Base-by-base conservation (phyloP, 2,329 filamentous ascomycete species). In the Aspergillus sp. region DNA sequence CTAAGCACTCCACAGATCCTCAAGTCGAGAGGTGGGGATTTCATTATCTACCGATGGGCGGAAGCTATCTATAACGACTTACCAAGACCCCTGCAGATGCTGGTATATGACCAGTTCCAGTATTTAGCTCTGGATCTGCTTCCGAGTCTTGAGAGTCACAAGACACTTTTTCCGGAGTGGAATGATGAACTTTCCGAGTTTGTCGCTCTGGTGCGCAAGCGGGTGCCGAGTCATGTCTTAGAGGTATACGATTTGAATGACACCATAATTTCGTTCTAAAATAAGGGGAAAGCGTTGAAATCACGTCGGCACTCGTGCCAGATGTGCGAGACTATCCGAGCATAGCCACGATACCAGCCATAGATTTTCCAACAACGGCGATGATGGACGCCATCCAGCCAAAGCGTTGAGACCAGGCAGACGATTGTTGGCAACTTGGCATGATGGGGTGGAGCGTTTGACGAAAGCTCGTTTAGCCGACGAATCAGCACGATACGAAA, bases 21-120 rank as follows among this genome's bases (percentile, higher is more conserved):
- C 41, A 9, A n/a, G 25, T 17, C 7, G 4, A 25, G 11, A 0
- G 58, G 58, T n/a, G 53, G 58, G 0, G 30, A 45, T 25, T 60
- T 60, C 11, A 60, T 67, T 61, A 75, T 74, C 3, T 69, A 78
- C 43, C 68, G 77, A 13, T 83, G 81, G 80, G 70, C 74, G 0
- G 71, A 77, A 45, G 63, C 68, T 28, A 76, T 81, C 15, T 72
- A 75, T 9, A 64, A 69, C 4, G 67, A 72, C 1, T 69, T 78
- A 38, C 75, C 72, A 8, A 59, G 41, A 1, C 60, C 74, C 38
- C 76, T 78, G 56, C 68, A 64, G 0, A 51, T 63, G 13, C 77
- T 80, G 57, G 68, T 78, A 0, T 60, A 72, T 8, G 79, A 77
- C 73, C 73, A 58, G 48, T 28, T 53, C 22, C 6, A 34, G 1